Base-by-base conservation (phyloP, 108 stramenopile species). In the Fragilariopsis cylindrus region DNA sequence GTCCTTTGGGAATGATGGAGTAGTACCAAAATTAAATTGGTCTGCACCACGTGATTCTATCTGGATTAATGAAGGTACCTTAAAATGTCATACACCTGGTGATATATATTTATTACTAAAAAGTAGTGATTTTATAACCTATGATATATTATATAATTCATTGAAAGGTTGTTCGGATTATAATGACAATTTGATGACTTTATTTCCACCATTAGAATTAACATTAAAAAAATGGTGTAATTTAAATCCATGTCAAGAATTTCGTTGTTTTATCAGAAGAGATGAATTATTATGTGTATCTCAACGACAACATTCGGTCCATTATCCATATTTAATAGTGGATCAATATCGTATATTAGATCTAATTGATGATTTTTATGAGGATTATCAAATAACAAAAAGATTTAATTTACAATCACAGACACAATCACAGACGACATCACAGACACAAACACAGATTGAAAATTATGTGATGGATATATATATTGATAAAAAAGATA, bases 31-130 rank as follows among this genome's bases (percentile, higher is more conserved):
- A 81, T 50, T 97, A 42, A 96, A 95, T 71, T 98, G 95, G 96
- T 91, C 88, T 9, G 71, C 91, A 5, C 96, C 96, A 8, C 82
- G 88, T 70, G 98, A 99, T 81, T 96, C 96, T 2, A 75, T 85
- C 11, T 99, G 98, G 98, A 90, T 99, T 18, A 97, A 97, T 73
- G 89, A 87, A 19, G 95, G 96, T 2, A 84, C 92, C 1, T 66
- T 98, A 39, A 87, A 92, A 78, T 98, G 97, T 75, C 55, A 63
- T 21, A 92, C 90, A 8, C 79, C 87, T 3, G 95, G 95, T 7
- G 96, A 99, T 82, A 91, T 99, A 7, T 96, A 96, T 75, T 78
- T 96, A 66, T 74, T 98, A 49, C 80, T 99, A 47, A 99, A 99
- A 82, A 88, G 88, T 65, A 95, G 94, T 71, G 95, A 97, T 40